Evolutionary conservation across 2,329 filamentous ascomycete genomes (phyloP).

Genomic region (Plectosphaerella sp.): DNA sequence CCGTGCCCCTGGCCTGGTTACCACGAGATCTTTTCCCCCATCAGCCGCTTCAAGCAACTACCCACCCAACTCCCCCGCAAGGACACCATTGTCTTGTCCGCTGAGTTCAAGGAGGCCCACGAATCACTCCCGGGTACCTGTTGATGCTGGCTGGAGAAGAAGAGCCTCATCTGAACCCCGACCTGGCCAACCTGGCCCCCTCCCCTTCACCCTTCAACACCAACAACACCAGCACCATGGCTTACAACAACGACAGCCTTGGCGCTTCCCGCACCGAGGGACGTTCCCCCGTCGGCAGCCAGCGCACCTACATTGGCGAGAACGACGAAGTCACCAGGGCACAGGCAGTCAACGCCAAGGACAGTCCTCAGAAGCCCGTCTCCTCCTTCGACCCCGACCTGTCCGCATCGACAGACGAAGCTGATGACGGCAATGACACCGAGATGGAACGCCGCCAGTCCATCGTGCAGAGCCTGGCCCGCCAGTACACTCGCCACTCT

Average conservation of each 20-base stretch:
- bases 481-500: slow-evolving; percentile 14
- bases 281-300: slow-evolving; percentile 7
- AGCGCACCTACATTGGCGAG: slow-evolving; percentile 9
- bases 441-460: slow-evolving; percentile 13
- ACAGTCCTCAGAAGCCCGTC: neutral
- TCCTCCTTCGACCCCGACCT: slow-evolving; percentile 1
- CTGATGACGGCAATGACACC: slow-evolving; percentile 8
- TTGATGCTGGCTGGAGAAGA: neutral
- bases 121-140: neutral
- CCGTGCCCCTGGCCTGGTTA: too few species aligned
- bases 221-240: neutral
- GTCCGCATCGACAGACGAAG: slow-evolving; percentile 3
- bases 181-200: too few species aligned
- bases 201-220: neutral
- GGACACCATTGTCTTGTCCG: too few species aligned
- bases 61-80: too few species aligned
- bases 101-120: too few species aligned
- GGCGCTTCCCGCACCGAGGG: neutral
- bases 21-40: too few species aligned
- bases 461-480: slow-evolving; percentile 16
- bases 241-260: neutral
- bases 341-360: neutral
- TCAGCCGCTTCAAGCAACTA: too few species aligned
- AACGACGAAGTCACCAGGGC: neutral
- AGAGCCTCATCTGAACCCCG: neutral